Percentiles rank a stretch among this genome's conserved stretches.
phyloP scores from a whole-genome alignment of 352 stramenopile species.

The Pythium coloratum region DNA sequence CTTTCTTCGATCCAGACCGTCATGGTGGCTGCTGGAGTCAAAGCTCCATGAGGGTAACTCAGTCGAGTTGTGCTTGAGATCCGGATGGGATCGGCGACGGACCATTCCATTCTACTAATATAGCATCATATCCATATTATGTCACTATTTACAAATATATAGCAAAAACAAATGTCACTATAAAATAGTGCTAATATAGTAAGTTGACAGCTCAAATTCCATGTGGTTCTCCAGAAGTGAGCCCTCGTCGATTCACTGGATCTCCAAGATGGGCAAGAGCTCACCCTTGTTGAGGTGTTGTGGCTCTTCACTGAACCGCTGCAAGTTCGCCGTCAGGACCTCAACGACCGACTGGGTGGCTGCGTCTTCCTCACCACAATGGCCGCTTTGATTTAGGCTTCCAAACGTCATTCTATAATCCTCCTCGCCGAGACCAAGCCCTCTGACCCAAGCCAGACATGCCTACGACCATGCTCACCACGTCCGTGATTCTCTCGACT shows the following conservation, averaged over 20 bases:
- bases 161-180: no score
- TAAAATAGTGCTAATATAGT: not conserved
- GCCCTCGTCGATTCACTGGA: not conserved
- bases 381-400: not conserved
- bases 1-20: no score
- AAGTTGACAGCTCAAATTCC: not conserved
- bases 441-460: not conserved
- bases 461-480: not conserved
- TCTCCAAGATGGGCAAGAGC: not conserved
- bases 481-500: slow-evolving; percentile 7
- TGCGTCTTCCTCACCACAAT: not conserved
- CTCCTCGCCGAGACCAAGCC: not conserved
- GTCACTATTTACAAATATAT: no score
- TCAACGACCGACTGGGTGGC: not conserved
- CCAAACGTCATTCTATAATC: not conserved
- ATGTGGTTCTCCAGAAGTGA: not conserved
- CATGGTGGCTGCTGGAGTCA: no score
- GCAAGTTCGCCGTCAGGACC: not conserved
- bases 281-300: not conserved
- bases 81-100: no score
- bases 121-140: no score
- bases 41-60: no score
- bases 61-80: no score
- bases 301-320: not conserved
- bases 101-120: no score